Base-by-base conservation (phyloP, 2,329 filamentous ascomycete species). In the Colletotrichum eleusines region DNA sequence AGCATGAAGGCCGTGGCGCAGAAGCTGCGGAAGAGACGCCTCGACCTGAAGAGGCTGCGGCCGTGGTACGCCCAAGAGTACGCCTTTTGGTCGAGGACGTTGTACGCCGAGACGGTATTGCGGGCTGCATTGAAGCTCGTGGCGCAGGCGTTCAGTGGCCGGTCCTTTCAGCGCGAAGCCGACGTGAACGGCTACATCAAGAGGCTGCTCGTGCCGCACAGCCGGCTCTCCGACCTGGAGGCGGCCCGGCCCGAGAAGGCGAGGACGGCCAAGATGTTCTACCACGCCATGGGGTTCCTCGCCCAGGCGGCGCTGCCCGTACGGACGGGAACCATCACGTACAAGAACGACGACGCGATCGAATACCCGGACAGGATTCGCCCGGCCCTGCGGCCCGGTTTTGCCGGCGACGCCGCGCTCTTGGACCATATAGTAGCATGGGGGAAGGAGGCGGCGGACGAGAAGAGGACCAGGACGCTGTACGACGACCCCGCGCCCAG, bases 31-130 rank as follows among this genome's bases (percentile, higher is more conserved):
- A 7, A 26, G 9, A 48, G 55, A 18, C 62, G 62, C 23, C 6
- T 31, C 48, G 8, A 55, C 8, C 51, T 66, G 7, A 54, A 38
- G 38, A 4, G 9, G 12, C 5, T 44, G 44, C 69, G 66, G 42
- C 61, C 66, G n/a, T 65, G 59, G 48, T 62, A 53, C 35, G 28
- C 38, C n/a, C 7, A 5, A 2, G 28, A 62, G 23, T 65, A 70
- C 44, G 33, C 23, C 14, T 20, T 46, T 8, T 72, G 70, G 55
- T 8, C 20, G 8, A 9, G 16, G 14, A 65, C 67, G 26, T 12
- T 59, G 28, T 70, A 66, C 28, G 66, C 44, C 48, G 54, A 65
- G 16, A 50, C 31, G 12, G 5, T 16, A 8, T 12, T 51, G 46
- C 44, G 42, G 42, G 6, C 2, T 12, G 1, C 16, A 3, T 2